phyloP scores from a whole-genome alignment of 1,139 yeast species.

The Saccharomyces hybrid region DNA sequence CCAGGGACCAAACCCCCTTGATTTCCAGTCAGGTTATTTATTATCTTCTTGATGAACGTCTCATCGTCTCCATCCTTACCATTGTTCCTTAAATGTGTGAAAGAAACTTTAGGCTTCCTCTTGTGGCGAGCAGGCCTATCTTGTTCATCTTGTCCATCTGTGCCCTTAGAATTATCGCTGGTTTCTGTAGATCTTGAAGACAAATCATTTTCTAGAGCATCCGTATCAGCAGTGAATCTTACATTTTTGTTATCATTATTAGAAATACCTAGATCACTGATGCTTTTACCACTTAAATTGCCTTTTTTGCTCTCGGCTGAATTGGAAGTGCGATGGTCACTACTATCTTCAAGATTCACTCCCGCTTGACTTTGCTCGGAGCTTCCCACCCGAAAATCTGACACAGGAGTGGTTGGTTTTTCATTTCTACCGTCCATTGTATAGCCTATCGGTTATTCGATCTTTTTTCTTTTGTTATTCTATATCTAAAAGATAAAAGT shows the following conservation, averaged over 20 bases:
- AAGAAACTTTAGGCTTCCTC: constrained; percentile 12
- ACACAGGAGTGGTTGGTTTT: not conserved
- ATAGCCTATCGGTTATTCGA: not conserved
- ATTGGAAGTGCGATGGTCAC: not conserved
- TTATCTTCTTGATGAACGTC: constrained; percentile 24
- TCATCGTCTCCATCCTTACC: constrained; percentile 16
- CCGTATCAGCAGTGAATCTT: constrained; percentile 9
- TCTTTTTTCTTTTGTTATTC: not conserved
- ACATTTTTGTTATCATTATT: constrained; percentile 9
- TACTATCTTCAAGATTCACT: not conserved
- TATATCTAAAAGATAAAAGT: not conserved
- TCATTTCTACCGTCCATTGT: not conserved
- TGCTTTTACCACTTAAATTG: not conserved
- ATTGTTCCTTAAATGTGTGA: constrained; percentile 14
- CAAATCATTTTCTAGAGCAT: constrained; percentile 6
- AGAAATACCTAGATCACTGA: not conserved
- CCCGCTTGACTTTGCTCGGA: not conserved
- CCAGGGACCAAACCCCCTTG: constrained; percentile 32
- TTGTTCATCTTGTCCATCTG: constrained; percentile 16
- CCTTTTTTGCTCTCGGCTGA: not conserved
- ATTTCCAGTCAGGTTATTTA: constrained; percentile 21
- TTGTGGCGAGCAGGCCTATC: constrained; percentile 10
- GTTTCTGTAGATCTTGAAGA: not conserved
- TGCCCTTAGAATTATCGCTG: not conserved
- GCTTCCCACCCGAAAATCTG: not conserved